Base-by-base conservation (phyloP, 495 filamentous ascomycete genomes). In the Astrothelium subdiscretum region DNA sequence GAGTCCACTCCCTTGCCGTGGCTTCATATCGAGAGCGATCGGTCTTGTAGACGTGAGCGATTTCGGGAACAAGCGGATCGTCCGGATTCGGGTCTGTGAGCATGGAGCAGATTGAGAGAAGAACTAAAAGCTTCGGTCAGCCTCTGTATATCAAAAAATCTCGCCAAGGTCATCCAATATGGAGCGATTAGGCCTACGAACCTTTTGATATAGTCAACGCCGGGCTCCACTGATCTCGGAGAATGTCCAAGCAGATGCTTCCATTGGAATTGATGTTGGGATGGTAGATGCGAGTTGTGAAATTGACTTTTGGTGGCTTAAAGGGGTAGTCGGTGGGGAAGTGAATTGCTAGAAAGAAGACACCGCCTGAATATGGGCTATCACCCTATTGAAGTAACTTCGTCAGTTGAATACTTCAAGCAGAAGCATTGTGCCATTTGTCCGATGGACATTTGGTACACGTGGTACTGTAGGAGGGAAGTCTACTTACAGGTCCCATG, bases 201-300 rank as follows among this genome's bases (percentile, higher is more conserved):
- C 94, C 94, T 82, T 98, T 98, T 40, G 92, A 97, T 70, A 98
- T 97, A 63, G 94, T 98, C 74, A 98, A 82, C 43, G 94, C 94
- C 32, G 94, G 94, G 76, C 92, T 97, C 94, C 94, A 98, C 80
- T 98, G 94, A 75, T 98, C 94, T 78, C 94, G 84, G 72, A 98
- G 78, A 70, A 98, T 98, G 72, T 98, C 94, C 70, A 98, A 79
- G 77, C 94, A 98, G 78, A 98, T 98, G 76, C 91, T 96, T 74
- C 94, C 94, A 74, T 98, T 98, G 66, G 91, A 95, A 82, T 98
- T 98, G 91, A 98, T 98, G 79, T 98, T 98, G 71, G 94, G 94
- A 81, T 98, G 94, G 74, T 98, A 97, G 82, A 98, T 97, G 70
- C 94, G 86, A 59, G 94, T 98, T 65, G 90, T 97, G 83, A 98